Conservation (phyloP, 2,329 filamentous ascomycete genomes). For the Beauveria asiatica region DNA sequence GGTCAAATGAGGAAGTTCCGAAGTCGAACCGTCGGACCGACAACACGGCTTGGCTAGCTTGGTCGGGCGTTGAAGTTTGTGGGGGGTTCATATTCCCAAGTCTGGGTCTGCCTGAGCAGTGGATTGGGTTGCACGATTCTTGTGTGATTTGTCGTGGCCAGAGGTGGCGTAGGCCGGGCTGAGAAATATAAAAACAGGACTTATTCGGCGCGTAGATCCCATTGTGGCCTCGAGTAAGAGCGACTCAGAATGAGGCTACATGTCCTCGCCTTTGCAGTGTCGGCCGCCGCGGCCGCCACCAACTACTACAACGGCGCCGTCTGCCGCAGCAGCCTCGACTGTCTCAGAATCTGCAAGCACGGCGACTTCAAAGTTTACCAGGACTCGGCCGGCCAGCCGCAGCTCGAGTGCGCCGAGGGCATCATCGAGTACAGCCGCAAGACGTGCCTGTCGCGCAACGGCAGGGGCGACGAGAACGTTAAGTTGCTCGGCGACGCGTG, state of each 20-base stretch:
- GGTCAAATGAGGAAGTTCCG: background rate
- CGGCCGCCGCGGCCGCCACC: background rate
- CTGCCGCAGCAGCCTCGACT: slow-evolving; percentile 6
- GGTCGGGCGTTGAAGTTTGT: slow-evolving; percentile 2
- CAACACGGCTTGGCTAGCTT: background rate
- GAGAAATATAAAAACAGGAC: background rate
- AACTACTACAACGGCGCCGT: slow-evolving; percentile 3
- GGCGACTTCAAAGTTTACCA: slow-evolving; percentile 1
- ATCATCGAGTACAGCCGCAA: slow-evolving; percentile 10
- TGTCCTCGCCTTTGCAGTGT: background rate
- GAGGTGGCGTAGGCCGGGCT: background rate
- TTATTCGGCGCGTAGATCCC: background rate
- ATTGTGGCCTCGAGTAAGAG: background rate
- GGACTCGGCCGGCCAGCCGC: background rate
- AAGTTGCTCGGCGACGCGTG: background rate
- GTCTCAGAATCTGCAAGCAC: background rate
- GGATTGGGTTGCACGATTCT: background rate
- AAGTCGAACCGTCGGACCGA: slow-evolving; percentile 10
- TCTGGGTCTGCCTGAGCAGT: background rate
- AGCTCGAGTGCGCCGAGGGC: slow-evolving; percentile 2
- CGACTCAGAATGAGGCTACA: background rate
- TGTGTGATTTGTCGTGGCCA: background rate
- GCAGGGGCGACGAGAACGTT: background rate
- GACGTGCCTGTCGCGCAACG: slow-evolving; percentile 2
- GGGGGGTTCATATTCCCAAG: background rate